phyloP scores from a whole-genome alignment of 495 filamentous ascomycete genomes.

The Aspergillus homomorphus region DNA sequence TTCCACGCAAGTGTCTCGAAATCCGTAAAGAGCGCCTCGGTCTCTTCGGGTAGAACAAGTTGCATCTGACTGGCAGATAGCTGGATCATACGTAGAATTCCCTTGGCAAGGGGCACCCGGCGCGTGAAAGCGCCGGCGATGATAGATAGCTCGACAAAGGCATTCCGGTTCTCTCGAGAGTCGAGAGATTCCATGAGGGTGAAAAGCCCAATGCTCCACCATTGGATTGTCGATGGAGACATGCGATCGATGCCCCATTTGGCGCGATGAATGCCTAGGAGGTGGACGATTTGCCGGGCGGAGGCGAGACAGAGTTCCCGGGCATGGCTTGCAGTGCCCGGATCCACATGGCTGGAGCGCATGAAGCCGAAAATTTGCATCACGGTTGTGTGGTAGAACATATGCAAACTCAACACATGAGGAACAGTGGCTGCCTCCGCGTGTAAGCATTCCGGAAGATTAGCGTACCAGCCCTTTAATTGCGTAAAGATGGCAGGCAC shows the following conservation, averaged over 20 bases:
- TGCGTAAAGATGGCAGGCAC: constrained; percentile 25
- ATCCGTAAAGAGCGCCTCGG: constrained; percentile 27
- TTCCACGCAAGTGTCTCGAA: constrained; percentile 29
- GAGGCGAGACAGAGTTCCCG: constrained; percentile 15
- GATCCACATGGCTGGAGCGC: constrained; percentile 2
- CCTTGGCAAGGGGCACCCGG: constrained; percentile 32
- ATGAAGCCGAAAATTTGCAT: constrained; percentile 27
- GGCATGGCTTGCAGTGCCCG: constrained; percentile 1
- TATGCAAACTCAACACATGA: constrained; percentile 30
- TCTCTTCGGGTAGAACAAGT: constrained; percentile 28
- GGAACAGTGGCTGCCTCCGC: constrained; percentile 22
- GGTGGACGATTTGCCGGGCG: constrained; percentile 21
- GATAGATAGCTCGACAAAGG: constrained; percentile 30
- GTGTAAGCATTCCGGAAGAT: constrained; percentile 26
- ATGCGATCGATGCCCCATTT: constrained; percentile 32
- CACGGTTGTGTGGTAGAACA: constrained; percentile 31
- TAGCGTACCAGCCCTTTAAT: constrained; percentile 29
- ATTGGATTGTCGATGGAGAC: constrained; percentile 29
- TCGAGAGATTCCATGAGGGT: constrained; percentile 31
- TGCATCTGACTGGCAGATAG: constrained; percentile 27
- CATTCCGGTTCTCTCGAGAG: constrained; percentile 18
- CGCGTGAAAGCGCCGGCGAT: constrained; percentile 25
- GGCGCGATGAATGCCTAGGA: constrained; percentile 24
- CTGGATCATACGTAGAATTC: constrained; percentile 33
- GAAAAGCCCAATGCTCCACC: constrained; percentile 29